These are phyloP conservation scores for Cercospora sp. DNA, from an alignment of 2,329 filamentous ascomycete species.

Conservation along the genomic window DNA sequence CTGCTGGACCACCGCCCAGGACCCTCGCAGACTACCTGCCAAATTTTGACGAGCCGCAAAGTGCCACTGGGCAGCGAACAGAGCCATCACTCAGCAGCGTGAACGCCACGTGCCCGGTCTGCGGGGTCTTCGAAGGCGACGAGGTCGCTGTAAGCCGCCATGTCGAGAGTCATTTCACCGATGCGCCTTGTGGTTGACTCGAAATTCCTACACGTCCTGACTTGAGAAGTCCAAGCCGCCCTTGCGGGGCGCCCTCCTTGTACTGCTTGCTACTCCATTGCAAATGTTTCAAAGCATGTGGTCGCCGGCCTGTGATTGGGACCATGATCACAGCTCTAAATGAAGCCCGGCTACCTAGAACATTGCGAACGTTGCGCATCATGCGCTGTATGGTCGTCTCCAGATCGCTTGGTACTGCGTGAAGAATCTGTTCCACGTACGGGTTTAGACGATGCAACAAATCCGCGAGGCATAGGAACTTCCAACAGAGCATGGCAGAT, in stretches of 20 bases:
- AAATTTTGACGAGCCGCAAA: neutral
- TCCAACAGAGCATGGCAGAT: neutral
- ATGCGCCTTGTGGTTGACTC: conserved; percentile 3
- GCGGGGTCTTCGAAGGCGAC: conserved; percentile 66
- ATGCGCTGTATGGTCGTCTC: neutral
- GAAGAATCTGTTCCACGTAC: neutral
- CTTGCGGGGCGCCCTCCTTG: neutral
- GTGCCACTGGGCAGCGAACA: neutral
- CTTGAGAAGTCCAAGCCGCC: neutral
- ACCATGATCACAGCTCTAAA: neutral
- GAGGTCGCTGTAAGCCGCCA: conserved; percentile 68
- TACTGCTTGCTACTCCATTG: neutral
- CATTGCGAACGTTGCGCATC: neutral
- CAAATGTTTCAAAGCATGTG: neutral
- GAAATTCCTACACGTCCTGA: neutral
- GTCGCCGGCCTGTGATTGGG: neutral
- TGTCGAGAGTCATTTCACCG: conserved; percentile 58
- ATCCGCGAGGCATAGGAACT: neutral
- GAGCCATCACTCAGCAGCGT: conserved; percentile 31
- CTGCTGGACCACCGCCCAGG: conserved; percentile 29
- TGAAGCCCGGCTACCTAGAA: neutral
- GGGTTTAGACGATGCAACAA: neutral
- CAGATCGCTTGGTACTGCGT: neutral
- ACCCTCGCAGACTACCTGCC: conserved; percentile 35
- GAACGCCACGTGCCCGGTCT: conserved; percentile 61